Evolutionary conservation across 306 rosid species (phyloP).

Genomic region (Prinsepia uniflora): DNA sequence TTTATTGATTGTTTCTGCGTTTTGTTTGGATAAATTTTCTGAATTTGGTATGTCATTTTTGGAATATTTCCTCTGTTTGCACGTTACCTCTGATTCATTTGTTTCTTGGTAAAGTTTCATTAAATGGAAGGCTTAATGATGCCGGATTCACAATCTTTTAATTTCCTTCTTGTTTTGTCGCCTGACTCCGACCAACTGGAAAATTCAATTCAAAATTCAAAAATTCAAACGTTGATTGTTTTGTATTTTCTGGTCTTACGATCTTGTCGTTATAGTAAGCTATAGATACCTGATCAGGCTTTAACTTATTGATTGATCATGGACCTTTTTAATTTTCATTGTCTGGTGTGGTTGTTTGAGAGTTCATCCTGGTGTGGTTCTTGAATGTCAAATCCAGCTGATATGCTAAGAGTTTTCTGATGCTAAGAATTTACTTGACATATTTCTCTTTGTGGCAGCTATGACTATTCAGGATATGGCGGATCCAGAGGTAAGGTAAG

Average conservation of each 20-base stretch:
- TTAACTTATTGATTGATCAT: neutral
- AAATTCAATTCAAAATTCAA: neutral
- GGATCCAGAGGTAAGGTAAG: conserved; percentile 94
- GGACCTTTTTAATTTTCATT: neutral
- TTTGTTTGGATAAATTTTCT: neutral
- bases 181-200: neutral
- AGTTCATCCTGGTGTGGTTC: neutral
- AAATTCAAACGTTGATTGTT: neutral
- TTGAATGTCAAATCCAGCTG: neutral
- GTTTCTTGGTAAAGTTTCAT: neutral
- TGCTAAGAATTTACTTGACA: conserved; percentile 14
- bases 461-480: conserved; percentile 98
- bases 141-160: conserved; percentile 7
- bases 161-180: neutral
- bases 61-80: neutral
- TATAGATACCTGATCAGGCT: conserved; percentile 3
- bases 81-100: conserved; percentile 2
- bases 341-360: neutral
- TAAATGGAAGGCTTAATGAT: neutral
- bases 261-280: neutral
- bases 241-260: conserved; percentile 5
- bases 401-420: neutral
- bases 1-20: neutral
- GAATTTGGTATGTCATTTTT: neutral
- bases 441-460: conserved; percentile 53